Percentiles rank a stretch among this genome's conserved stretches.
Evolutionary conservation across 148 eudicot species (phyloP).

Genomic region (Camellia sinensis): DNA sequence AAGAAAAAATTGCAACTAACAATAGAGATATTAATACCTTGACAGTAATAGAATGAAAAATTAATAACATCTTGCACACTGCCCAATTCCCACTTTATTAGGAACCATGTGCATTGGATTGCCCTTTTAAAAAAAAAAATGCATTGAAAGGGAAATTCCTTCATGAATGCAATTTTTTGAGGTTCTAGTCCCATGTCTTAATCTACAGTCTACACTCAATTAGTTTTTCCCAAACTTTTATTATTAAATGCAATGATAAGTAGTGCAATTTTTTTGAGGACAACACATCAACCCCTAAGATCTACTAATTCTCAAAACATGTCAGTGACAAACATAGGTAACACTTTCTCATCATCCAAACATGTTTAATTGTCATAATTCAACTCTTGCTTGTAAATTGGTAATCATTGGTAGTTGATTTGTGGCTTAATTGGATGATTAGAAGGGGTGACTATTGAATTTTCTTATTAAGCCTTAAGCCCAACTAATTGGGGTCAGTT

Average conservation of each 20-base stretch:
- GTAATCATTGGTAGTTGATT: too few species aligned
- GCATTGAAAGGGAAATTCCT: neutral
- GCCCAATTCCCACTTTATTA: conserved; percentile 44
- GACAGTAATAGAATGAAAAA: neutral
- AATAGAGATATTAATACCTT: neutral
- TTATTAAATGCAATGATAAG: neutral
- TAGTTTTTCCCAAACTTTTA: neutral
- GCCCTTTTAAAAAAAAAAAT: neutral
- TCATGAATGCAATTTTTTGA: neutral
- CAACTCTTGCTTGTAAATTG: too few species aligned
- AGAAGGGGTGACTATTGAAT: too few species aligned
- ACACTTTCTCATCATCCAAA: too few species aligned
- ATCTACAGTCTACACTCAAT: neutral
- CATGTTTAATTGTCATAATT: too few species aligned
- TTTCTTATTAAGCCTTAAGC: too few species aligned
- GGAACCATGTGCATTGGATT: neutral
- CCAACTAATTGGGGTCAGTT: neutral
- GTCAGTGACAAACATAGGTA: too few species aligned
- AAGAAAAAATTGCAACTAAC: neutral
- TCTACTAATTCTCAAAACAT: neutral
- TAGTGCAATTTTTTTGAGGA: neutral
- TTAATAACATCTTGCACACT: neutral
- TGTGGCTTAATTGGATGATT: too few species aligned
- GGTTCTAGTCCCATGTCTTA: too few species aligned
- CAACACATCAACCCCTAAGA: neutral